Conservation (phyloP, 257 asterid species). For the Pogostemon cablin region DNA sequence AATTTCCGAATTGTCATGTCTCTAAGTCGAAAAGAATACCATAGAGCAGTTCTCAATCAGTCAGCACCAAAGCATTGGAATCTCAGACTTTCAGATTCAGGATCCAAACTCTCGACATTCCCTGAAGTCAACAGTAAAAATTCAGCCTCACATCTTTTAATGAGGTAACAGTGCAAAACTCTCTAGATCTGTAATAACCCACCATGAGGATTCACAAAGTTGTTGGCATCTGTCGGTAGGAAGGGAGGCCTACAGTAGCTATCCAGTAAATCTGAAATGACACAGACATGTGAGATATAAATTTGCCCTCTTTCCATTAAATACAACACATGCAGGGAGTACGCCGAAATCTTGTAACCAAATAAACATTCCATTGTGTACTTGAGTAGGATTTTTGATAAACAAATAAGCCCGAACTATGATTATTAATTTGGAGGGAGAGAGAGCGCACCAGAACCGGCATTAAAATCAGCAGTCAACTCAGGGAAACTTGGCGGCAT, state of each 20-base stretch:
- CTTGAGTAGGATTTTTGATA: too few relatives aligned
- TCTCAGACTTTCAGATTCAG: conserved; percentile 54
- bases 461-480: conserved; percentile 55
- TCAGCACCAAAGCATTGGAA: conserved; percentile 55
- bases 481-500: conserved; percentile 58
- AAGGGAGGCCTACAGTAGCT: conserved; percentile 65
- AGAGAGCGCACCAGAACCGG: conserved; percentile 55
- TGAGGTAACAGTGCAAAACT: conserved; percentile 8
- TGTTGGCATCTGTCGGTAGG: conserved; percentile 49
- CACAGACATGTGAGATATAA: conserved; percentile 19
- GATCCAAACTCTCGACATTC: conserved; percentile 57
- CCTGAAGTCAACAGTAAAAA: conserved; percentile 42
- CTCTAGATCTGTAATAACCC: conserved; percentile 35
- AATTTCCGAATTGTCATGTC: conserved; percentile 1
- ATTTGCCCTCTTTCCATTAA: background rate
- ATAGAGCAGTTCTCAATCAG: conserved; percentile 38
- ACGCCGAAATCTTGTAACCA: background rate
- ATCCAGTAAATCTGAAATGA: conserved; percentile 62
- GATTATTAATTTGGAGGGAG: conserved; percentile 20
- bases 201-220: conserved; percentile 68
- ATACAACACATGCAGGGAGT: conserved; percentile 1
- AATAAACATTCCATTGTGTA: too few relatives aligned
- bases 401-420: too few relatives aligned
- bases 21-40: conserved; percentile 35
- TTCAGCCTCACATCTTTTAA: conserved; percentile 12